phyloP scores from a whole-genome alignment of 345 rosid genomes.

The Hibiscus syriacus region DNA sequence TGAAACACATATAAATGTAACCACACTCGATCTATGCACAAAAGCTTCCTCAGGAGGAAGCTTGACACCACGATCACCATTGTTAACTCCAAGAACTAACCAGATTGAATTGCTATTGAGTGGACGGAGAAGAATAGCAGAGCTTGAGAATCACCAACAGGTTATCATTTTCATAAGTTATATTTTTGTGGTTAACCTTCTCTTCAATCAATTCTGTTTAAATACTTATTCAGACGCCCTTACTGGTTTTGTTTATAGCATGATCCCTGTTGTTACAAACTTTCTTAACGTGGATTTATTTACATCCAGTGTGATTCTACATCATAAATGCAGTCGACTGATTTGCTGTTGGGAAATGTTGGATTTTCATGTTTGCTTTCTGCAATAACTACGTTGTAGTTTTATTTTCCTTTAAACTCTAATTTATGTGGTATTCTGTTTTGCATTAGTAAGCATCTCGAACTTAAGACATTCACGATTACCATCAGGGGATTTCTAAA shows the following conservation, averaged over 20 bases:
- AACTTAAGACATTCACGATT: not conserved
- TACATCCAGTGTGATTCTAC: not conserved
- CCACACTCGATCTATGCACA: constrained; percentile 31
- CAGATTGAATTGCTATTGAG: constrained; percentile 74
- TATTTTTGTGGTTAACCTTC: not conserved
- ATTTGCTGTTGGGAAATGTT: not conserved
- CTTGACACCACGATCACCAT: constrained; percentile 84
- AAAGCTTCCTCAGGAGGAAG: constrained; percentile 62
- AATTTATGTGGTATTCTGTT: not conserved
- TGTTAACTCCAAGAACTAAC: constrained; percentile 59
- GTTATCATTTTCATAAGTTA: constrained; percentile 24
- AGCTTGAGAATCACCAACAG: constrained; percentile 84
- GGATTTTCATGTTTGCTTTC: not conserved
- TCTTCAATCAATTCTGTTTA: not conserved
- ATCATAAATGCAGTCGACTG: not conserved
- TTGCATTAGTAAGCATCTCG: not conserved
- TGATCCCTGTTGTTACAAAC: not conserved
- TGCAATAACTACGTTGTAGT: not conserved
- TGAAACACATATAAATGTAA: constrained; percentile 25
- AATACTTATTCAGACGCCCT: not conserved
- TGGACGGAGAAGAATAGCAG: constrained; percentile 65
- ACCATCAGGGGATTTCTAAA: not conserved
- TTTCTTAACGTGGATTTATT: not conserved
- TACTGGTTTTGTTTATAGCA: not conserved
- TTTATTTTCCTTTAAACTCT: not conserved